These are phyloP conservation scores for Coniella vitis DNA, from an alignment of 2,329 filamentous ascomycete species.

Conservation along the genomic window DNA sequence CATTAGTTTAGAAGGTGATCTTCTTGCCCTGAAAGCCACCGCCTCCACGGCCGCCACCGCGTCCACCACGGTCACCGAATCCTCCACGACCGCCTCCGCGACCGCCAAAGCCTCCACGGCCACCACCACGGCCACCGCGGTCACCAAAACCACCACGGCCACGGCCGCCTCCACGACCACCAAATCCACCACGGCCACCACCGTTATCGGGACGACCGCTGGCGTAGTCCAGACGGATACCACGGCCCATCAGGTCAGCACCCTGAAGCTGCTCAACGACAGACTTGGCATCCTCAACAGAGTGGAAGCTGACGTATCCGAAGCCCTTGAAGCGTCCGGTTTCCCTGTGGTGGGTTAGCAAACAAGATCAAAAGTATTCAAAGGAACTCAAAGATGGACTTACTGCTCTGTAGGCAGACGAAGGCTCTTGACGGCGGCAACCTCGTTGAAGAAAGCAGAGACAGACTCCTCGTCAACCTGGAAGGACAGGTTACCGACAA, in stretches of 20 bases:
- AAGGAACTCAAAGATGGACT: slow-evolving; percentile 25
- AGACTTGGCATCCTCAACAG: slow-evolving; percentile 73
- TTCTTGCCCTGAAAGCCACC: slow-evolving; percentile 73
- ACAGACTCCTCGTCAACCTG: slow-evolving; percentile 71
- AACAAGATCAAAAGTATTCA: slow-evolving; percentile 4
- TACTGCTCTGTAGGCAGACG: slow-evolving; percentile 80
- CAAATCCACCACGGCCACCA: slow-evolving; percentile 43
- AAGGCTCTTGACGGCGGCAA: slow-evolving; percentile 67
- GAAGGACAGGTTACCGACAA: slow-evolving; percentile 87
- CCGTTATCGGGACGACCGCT: slow-evolving; percentile 49
- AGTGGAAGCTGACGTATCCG: slow-evolving; percentile 80
- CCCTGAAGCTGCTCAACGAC: slow-evolving; percentile 59
- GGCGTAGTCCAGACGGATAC: slow-evolving; percentile 77
- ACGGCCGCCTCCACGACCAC: slow-evolving; percentile 37
- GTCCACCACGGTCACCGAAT: slow-evolving; percentile 35
- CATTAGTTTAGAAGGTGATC: slow-evolving; percentile 54
- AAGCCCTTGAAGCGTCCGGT: slow-evolving; percentile 84
- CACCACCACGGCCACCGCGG: slow-evolving; percentile 35
- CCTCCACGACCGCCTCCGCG: slow-evolving; percentile 37
- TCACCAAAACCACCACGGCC: slow-evolving; percentile 47
- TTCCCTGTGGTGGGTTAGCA: slow-evolving; percentile 47
- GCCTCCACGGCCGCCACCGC: slow-evolving; percentile 35
- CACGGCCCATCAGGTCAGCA: slow-evolving; percentile 61
- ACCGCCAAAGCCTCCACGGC: slow-evolving; percentile 43
- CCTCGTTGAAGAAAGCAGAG: slow-evolving; percentile 64